A percentile compares a stretch with the other conserved stretches of the same genome.
These are phyloP conservation scores for Ogataea henricii DNA, from an alignment of 805 yeast species.

Conservation along the genomic window DNA sequence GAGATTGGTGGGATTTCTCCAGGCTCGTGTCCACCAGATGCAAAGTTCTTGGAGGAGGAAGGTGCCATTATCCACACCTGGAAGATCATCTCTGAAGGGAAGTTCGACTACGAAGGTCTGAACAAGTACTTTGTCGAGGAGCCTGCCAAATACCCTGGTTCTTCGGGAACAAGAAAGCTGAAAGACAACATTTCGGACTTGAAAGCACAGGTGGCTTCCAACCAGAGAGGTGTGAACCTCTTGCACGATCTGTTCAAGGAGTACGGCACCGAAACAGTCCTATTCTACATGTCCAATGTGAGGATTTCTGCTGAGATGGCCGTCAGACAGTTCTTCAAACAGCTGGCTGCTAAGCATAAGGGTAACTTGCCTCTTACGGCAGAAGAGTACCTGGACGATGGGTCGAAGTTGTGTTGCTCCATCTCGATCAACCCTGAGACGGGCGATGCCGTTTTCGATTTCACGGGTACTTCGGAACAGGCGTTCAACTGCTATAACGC, in stretches of 20 bases:
- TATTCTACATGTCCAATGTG: conserved; percentile 49
- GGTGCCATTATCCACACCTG: conserved; percentile 58
- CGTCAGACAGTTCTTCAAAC: conserved; percentile 36
- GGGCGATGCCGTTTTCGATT: conserved; percentile 50
- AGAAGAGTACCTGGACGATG: conserved; percentile 56
- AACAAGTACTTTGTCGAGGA: conserved; percentile 47
- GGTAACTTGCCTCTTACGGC: conserved; percentile 41
- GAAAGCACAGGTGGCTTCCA: conserved; percentile 51
- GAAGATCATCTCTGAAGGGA: conserved; percentile 50
- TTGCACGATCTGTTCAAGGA: conserved; percentile 44
- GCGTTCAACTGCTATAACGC: conserved; percentile 55
- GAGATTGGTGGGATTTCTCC: conserved; percentile 62
- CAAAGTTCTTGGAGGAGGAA: conserved; percentile 54
- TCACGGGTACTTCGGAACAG: conserved; percentile 53
- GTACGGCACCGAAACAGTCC: conserved; percentile 43
- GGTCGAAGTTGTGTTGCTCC: conserved; percentile 47
- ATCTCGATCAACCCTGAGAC: conserved; percentile 42
- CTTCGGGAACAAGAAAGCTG: conserved; percentile 55
- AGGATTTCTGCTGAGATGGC: conserved; percentile 48
- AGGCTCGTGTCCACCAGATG: conserved; percentile 57
- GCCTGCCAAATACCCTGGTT: conserved; percentile 52
- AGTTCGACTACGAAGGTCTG: conserved; percentile 54
- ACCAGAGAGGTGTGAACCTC: conserved; percentile 50
- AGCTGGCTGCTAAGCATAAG: conserved; percentile 43
- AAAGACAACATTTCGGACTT: conserved; percentile 53